Evolutionary conservation across 2,329 filamentous ascomycete genomes (phyloP), one percentile per base, ranked within the genome.

Genomic region (Aspergillus pseudotamarii): DNA sequence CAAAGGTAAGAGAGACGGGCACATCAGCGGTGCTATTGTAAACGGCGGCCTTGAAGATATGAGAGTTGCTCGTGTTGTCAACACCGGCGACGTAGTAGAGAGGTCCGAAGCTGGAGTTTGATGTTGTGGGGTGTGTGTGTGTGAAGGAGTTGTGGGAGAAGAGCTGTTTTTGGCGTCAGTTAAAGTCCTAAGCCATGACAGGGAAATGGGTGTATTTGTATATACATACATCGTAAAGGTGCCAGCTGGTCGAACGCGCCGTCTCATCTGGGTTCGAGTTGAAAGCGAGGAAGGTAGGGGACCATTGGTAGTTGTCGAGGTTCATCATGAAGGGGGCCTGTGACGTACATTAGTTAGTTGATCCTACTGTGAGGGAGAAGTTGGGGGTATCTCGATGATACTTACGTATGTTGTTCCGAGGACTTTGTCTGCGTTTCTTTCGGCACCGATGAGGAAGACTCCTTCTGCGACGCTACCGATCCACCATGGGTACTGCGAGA

Each of bases 401-500:
- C 71, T 61, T 58, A 73, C 72, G 38, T 73, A 74, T 36, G 72
- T 74, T 1, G 68, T 68, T 61, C 72, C 72, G 8, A 73, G 68
- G 11, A 73, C 66, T 56, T 71, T 72, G 62, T 73, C 68, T 2
- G 71, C 68, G 75, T 91, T 91, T 61, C 88, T 82, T 80, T 91
- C 89, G 34, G 86, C 85, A 21, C 88, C 86, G 65, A 91, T 81
- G 19, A 90, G 79, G 60, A 85, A 88, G n/a, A 91, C 81, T 28
- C 87, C 88, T 72, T 91, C 89, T 16, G 84, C 84, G 3, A 91
- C 85, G 10, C 84, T 80, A 30, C 86, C 88, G 57, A 86, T 84
- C 86, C 84, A 86, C 79, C 82, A 86, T 1, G 82, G 84, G 66
- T 80, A 86, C 41, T 77, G 73, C 68, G 79, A 80, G 56, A 83